A percentile compares a stretch with the other conserved stretches of the same genome.
Evolutionary conservation across 2,329 filamentous ascomycete species (phyloP).

Genomic region (Curvularia sp.): DNA sequence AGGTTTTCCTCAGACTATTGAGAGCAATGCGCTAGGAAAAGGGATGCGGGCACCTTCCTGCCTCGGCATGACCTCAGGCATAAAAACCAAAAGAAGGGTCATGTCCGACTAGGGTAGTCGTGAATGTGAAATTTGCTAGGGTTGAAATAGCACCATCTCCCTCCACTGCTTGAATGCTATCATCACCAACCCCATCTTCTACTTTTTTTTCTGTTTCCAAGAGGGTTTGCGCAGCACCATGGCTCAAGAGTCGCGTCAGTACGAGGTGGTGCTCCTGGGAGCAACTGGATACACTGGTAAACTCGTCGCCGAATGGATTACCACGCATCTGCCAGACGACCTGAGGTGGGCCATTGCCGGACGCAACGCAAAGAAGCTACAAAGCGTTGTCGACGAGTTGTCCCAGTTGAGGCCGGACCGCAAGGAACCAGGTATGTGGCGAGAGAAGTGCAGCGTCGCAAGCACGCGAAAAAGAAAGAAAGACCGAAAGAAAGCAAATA

Average conservation of each 20-base stretch:
- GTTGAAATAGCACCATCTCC: constrained; percentile 10
- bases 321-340: constrained; percentile 72
- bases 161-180: neutral
- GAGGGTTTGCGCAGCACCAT: constrained; percentile 24
- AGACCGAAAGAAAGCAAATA: neutral
- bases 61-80: constrained; percentile 29
- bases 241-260: constrained; percentile 55
- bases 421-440: constrained; percentile 67
- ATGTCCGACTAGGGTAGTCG: constrained; percentile 26
- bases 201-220: constrained; percentile 13
- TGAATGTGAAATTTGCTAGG: constrained; percentile 22
- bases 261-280: constrained; percentile 71
- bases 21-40: neutral
- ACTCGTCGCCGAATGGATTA: constrained; percentile 77
- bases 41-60: constrained; percentile 14
- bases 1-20: neutral
- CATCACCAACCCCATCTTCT: constrained; percentile 5
- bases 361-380: constrained; percentile 78
- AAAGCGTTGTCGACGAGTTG: constrained; percentile 71
- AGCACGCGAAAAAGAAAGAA: neutral
- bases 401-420: constrained; percentile 73
- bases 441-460: neutral
- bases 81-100: constrained; percentile 31
- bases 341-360: constrained; percentile 89
- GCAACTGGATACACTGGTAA: constrained; percentile 85